phyloP scores from a whole-genome alignment of 305 asterid genomes.

The Fraxinus angustifolia region DNA sequence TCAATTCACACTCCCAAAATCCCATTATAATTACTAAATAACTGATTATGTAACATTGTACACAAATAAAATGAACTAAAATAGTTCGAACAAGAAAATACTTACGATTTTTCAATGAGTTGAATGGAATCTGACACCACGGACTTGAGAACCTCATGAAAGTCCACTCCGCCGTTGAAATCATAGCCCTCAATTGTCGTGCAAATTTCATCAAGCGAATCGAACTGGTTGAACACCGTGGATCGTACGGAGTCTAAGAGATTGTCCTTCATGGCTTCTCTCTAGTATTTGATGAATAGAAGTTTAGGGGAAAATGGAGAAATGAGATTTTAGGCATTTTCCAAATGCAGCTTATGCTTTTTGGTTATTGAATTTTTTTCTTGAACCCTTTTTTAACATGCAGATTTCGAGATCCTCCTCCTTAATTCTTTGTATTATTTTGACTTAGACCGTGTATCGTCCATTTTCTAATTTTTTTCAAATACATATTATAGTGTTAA shows the following conservation, averaged over 20 bases:
- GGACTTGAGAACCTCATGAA: slow-evolving; percentile 62
- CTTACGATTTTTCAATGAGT: slow-evolving; percentile 74
- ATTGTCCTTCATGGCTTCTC: slow-evolving; percentile 36
- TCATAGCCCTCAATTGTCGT: slow-evolving; percentile 56
- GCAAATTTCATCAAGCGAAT: slow-evolving; percentile 48
- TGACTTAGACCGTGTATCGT: no score
- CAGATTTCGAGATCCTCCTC: no score
- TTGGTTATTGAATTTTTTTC: neutral
- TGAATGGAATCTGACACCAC: slow-evolving; percentile 71
- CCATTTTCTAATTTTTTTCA: no score
- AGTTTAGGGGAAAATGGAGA: neutral
- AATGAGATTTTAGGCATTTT: neutral
- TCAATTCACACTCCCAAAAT: neutral
- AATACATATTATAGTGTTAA: no score
- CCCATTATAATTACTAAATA: neutral
- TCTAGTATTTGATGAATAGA: slow-evolving; percentile 23
- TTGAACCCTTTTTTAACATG: no score
- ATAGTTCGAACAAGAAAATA: neutral
- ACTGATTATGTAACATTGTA: neutral
- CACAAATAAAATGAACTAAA: neutral
- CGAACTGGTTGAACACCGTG: slow-evolving; percentile 64
- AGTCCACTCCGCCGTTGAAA: slow-evolving; percentile 72
- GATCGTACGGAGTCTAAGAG: slow-evolving; percentile 52
- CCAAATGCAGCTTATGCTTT: neutral
- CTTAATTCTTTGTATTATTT: no score